Evolutionary conservation across 2,329 filamentous ascomycete genomes (phyloP), one percentile per base, ranked within the genome.

Genomic region (Monosporascus sp.): DNA sequence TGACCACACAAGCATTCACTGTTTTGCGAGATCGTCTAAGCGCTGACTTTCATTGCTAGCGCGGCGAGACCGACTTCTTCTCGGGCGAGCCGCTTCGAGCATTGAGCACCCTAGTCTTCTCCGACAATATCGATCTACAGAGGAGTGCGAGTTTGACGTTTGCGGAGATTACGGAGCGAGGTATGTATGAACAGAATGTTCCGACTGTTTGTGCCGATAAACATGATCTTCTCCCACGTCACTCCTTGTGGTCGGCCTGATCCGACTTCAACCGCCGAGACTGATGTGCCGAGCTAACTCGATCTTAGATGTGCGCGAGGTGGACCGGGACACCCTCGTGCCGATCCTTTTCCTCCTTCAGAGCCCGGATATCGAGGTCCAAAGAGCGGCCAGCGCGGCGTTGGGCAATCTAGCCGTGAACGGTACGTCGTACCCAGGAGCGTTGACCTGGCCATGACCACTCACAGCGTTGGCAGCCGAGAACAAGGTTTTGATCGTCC

Each of bases 51-150:
- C 43, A 48, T 49, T 55, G 56, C 56, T 70, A 97, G 94, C 88
- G 94, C 69, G 88, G 87, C 68, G 94, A 99, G 72, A 97, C 92
- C 65, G 93, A 99, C 73, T 99, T 99, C 83, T 99, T 99, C 75
- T 87, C 89, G 38, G 94, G 94, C 73, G 92, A 97, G 68, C 94
- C 94, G 46, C 84, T 99, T 54, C 88, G 89, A 73, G 93, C 94
- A 46, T 78, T 99, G 53, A 97, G 91, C 73, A 99, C 93, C 14
- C 82, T 99, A 26, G 94, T 99, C 54, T 99, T 96, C 72, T 99
- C 94, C 54, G 92, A 97, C 73, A 99, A 99, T 75, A 92, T 99
- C 70, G 94, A 99, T 71, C 81, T 99, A 51, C 94, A 99, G 76
- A 84, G 94, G 61, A 97, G 94, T 75, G 94, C 94, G 51, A 97